A percentile compares a stretch with the other conserved stretches of the same genome.
phyloP scores from a whole-genome alignment of 2,329 filamentous ascomycete species.

The Lecanoromycetidae sp. region DNA sequence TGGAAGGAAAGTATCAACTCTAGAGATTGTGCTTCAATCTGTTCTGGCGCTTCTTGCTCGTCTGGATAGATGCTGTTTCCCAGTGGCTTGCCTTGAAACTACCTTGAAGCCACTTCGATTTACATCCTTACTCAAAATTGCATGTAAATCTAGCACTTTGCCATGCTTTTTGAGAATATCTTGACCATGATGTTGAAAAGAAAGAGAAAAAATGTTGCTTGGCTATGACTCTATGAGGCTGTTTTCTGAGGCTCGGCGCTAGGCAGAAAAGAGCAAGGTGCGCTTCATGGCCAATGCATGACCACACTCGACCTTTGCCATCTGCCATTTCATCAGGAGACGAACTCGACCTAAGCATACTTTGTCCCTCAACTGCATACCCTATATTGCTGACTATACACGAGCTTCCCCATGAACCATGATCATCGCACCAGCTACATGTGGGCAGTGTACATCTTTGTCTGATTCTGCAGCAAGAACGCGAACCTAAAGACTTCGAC shows the following conservation, averaged over 20 bases:
- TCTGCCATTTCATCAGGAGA: not conserved
- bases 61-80: no score
- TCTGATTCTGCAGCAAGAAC: constrained; percentile 2
- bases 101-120: no score
- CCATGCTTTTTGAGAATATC: no score
- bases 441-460: not conserved
- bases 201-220: not conserved
- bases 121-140: no score
- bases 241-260: not conserved
- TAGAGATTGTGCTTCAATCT: no score
- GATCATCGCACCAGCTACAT: not conserved
- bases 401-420: not conserved
- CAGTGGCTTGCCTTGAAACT: no score
- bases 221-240: no score
- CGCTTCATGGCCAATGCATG: not conserved
- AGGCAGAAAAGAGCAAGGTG: not conserved
- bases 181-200: not conserved
- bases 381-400: no score
- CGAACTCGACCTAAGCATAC: not conserved
- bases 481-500: not conserved
- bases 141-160: no score
- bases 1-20: no score
- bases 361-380: no score
- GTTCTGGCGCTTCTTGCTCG: no score
- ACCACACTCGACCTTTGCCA: not conserved